Conservation (phyloP, 1,284 basidiomycete species). For the Fomitopsis pinicola region DNA sequence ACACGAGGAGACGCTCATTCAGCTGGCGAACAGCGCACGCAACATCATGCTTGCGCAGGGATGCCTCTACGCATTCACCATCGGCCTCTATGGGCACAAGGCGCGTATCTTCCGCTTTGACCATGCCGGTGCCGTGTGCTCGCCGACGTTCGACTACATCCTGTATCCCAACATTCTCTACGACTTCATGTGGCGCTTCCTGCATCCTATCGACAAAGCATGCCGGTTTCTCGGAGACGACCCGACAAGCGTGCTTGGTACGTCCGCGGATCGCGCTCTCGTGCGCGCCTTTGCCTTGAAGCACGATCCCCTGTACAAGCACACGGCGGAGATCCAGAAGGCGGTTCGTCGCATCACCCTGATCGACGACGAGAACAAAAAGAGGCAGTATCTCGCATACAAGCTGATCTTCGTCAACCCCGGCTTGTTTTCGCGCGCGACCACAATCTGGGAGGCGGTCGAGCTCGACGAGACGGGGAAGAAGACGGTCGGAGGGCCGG, state of each 20-base stretch:
- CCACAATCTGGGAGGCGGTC: constrained; percentile 1
- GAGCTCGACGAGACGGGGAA: not conserved
- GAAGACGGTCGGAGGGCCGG: not conserved
- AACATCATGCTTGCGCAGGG: constrained; percentile 10
- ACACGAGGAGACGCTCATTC: not conserved
- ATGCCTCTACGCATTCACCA: constrained; percentile 3
- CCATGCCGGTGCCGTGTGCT: constrained; percentile 7
- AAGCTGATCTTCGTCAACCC: constrained; percentile 8
- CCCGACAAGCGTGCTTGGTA: not conserved
- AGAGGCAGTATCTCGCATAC: constrained; percentile 8
- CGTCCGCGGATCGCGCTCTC: not conserved
- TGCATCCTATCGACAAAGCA: constrained; percentile 6
- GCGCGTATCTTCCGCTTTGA: constrained; percentile 16
- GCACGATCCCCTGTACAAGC: not conserved
- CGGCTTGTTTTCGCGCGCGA: constrained; percentile 8
- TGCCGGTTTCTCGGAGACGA: constrained; percentile 9
- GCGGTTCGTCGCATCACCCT: not conserved
- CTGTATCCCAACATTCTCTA: constrained; percentile 3
- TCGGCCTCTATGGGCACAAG: constrained; percentile 14
- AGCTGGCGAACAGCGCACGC: constrained; percentile 9
- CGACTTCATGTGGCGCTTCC: constrained; percentile 13
- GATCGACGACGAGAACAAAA: not conserved
- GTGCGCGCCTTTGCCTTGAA: not conserved
- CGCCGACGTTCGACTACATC: constrained; percentile 2
- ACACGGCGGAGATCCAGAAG: not conserved